phyloP scores from a whole-genome alignment of 345 rosid species.

The Eutrema heterophyllum region DNA sequence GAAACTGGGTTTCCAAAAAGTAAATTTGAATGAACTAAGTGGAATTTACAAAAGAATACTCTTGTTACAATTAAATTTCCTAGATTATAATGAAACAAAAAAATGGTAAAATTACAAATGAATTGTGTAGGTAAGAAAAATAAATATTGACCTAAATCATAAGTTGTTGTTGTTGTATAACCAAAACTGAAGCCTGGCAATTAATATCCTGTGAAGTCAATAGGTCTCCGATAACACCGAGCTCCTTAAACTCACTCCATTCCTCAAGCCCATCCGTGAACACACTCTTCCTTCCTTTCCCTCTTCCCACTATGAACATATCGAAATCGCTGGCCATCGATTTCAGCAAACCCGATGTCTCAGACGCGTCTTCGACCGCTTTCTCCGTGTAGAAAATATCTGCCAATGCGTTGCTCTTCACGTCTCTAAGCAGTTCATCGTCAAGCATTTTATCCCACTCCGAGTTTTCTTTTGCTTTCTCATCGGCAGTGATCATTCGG shows the following conservation, averaged over 20 bases:
- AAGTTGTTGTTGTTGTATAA: constrained; percentile 33
- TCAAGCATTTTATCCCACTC: constrained; percentile 34
- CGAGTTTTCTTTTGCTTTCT: background rate
- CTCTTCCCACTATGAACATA: constrained; percentile 35
- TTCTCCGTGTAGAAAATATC: constrained; percentile 13
- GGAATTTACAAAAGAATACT: background rate
- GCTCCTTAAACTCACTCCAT: constrained; percentile 35
- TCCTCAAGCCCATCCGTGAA: constrained; percentile 31
- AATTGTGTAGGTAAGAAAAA: background rate
- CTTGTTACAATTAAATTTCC: background rate
- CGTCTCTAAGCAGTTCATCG: constrained; percentile 16
- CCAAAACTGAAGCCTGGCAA: constrained; percentile 23
- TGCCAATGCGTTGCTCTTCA: background rate
- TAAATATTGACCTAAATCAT: constrained; percentile 1
- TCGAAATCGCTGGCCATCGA: constrained; percentile 22
- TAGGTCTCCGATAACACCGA: constrained; percentile 35
- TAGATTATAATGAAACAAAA: background rate
- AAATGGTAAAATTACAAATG: background rate
- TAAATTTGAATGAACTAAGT: background rate
- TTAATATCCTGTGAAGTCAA: constrained; percentile 23
- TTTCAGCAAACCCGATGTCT: constrained; percentile 23
- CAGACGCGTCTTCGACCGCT: constrained; percentile 22
- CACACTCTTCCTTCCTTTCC: constrained; percentile 19
- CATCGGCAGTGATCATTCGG: constrained; percentile 2
- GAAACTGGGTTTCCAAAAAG: background rate